These are phyloP conservation scores for Collybiopsis confluens DNA, from an alignment of 768 basidiomycete species.

Conservation along the genomic window DNA sequence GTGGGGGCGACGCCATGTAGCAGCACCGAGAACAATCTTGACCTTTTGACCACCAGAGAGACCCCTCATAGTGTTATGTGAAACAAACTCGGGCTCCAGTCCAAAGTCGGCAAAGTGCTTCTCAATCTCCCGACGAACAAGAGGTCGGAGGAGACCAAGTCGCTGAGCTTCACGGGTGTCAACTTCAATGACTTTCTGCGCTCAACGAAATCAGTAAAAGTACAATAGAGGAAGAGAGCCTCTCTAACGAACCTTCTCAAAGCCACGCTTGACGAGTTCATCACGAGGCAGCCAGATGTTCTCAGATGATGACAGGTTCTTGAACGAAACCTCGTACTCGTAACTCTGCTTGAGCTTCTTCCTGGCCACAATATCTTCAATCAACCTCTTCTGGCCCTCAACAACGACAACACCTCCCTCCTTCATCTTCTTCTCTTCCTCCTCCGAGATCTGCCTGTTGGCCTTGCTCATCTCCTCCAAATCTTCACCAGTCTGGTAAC, in stretches of 20 bases:
- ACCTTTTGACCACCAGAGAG: constrained; percentile 99
- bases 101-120: constrained; percentile 99
- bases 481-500: constrained; percentile 99
- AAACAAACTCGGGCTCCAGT: constrained; percentile 98
- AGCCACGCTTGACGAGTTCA: constrained; percentile 95
- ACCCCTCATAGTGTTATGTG: constrained; percentile 99
- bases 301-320: constrained; percentile 91
- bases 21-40: constrained; percentile 97
- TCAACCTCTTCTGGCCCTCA: constrained; percentile 92
- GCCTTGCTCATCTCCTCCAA: constrained; percentile 96
- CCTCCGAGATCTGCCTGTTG: constrained; percentile 78
- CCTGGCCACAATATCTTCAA: constrained; percentile 85
- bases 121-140: constrained; percentile 98
- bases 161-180: constrained; percentile 98
- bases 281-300: constrained; percentile 98
- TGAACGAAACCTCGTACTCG: constrained; percentile 98
- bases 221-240: background rate
- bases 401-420: constrained; percentile 82
- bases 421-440: constrained; percentile 94
- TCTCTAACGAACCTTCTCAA: constrained; percentile 85
- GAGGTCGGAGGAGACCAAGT: constrained; percentile 89
- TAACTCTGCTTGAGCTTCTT: constrained; percentile 99
- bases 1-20: constrained; percentile 99
- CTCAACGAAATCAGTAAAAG: constrained; percentile 11
- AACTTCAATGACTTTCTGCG: constrained; percentile 90